Evolutionary conservation across 2,329 filamentous ascomycete species (phyloP).

Genomic region (Diaporthe humulicola): DNA sequence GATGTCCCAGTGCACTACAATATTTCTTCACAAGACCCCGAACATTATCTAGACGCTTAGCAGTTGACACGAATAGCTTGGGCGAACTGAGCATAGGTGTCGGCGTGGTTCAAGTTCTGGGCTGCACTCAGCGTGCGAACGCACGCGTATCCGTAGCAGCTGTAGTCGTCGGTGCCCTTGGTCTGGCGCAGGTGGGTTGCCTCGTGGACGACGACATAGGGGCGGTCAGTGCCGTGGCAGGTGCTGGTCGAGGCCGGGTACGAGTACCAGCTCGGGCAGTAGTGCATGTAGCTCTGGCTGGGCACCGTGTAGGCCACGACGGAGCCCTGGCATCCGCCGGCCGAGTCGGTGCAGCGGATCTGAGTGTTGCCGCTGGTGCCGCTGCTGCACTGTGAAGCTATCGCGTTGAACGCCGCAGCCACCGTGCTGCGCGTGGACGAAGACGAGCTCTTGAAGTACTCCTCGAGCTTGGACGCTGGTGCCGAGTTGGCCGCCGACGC

Average conservation of each 20-base stretch:
- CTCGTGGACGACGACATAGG: slow-evolving; percentile 76
- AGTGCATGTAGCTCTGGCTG: slow-evolving; percentile 66
- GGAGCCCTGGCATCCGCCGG: slow-evolving; percentile 59
- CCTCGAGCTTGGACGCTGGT: slow-evolving; percentile 61
- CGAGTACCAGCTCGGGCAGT: slow-evolving; percentile 73
- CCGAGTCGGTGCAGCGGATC: slow-evolving; percentile 73
- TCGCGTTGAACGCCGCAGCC: slow-evolving; percentile 61
- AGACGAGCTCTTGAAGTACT: slow-evolving; percentile 74
- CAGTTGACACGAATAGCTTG: slow-evolving; percentile 18
- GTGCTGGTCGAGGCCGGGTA: slow-evolving; percentile 61
- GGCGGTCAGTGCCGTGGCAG: slow-evolving; percentile 76
- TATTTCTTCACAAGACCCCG: neutral
- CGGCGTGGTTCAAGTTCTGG: slow-evolving; percentile 73
- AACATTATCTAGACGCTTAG: neutral
- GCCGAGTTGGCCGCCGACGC: neutral
- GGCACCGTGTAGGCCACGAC: slow-evolving; percentile 75
- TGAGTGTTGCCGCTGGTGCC: slow-evolving; percentile 60
- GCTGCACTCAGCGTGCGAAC: slow-evolving; percentile 60
- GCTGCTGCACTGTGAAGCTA: slow-evolving; percentile 68
- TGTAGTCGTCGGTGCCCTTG: slow-evolving; percentile 71
- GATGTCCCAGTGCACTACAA: neutral
- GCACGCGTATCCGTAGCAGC: slow-evolving; percentile 64
- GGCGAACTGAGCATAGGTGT: slow-evolving; percentile 64
- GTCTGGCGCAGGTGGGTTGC: slow-evolving; percentile 70
- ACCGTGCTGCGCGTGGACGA: slow-evolving; percentile 61